phyloP scores from a whole-genome alignment of 208 protist genomes.

The Acanthamoeba comandoni region DNA sequence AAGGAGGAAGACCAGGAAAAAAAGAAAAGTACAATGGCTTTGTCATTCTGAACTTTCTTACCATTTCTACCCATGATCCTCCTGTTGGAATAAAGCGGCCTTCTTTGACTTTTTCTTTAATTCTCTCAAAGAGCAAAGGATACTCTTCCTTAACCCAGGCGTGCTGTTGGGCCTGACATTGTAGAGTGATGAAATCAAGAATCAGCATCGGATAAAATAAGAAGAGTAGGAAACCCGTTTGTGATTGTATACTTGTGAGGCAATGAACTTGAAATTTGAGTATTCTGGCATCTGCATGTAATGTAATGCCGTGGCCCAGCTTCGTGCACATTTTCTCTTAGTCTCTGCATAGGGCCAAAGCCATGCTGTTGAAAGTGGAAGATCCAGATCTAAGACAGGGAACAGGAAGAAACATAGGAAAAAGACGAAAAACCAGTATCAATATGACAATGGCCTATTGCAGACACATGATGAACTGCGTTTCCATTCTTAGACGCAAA shows the following conservation, averaged over 20 bases:
- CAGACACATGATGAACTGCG: constrained; percentile 34
- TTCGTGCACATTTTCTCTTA: constrained; percentile 76
- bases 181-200: no score
- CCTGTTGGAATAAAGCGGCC: constrained; percentile 82
- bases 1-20: no score
- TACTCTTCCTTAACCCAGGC: constrained; percentile 78
- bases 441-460: constrained; percentile 87
- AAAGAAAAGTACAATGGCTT: not conserved
- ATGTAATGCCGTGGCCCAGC: constrained; percentile 80
- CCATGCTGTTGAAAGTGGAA: constrained; percentile 74
- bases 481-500: constrained; percentile 79
- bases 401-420: constrained; percentile 12
- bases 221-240: not conserved
- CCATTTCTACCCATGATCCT: constrained; percentile 88
- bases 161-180: constrained; percentile 77
- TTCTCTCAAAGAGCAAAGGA: constrained; percentile 81
- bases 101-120: constrained; percentile 76
- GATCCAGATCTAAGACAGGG: not conserved
- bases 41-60: not conserved
- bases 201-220: no score
- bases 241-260: constrained; percentile 82
- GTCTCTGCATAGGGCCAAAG: constrained; percentile 87
- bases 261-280: constrained; percentile 80
- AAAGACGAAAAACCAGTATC: constrained; percentile 74
- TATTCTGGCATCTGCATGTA: constrained; percentile 81